A percentile compares a stretch with the other conserved stretches of the same genome.
These are phyloP conservation scores for Exophiala xenobiotica DNA, from an alignment of 2,329 filamentous ascomycete species.

Conservation along the genomic window DNA sequence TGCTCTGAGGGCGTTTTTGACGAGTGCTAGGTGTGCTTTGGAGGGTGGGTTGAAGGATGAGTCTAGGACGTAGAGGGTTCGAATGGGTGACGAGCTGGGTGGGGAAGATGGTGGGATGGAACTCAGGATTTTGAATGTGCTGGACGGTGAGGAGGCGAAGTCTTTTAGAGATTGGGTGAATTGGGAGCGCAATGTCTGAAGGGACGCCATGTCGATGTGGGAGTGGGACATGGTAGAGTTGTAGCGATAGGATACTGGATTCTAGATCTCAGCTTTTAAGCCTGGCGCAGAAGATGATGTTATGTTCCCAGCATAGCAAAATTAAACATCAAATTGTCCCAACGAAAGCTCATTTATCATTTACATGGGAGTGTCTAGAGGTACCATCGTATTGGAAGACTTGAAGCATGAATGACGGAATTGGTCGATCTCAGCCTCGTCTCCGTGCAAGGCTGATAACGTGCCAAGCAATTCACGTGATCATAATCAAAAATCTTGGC, in stretches of 20 bases:
- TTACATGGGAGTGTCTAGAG: no score
- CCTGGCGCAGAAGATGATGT: no score
- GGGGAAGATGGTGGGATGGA: slow-evolving; percentile 14
- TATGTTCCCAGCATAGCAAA: no score
- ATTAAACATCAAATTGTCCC: no score
- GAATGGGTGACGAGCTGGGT: slow-evolving; percentile 11
- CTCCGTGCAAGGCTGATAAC: background rate
- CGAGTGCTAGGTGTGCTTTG: slow-evolving; percentile 57
- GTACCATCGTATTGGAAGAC: background rate
- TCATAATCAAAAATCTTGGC: slow-evolving; percentile 11
- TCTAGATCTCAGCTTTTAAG: no score
- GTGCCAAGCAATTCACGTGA: slow-evolving; percentile 3
- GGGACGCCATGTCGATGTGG: slow-evolving; percentile 15
- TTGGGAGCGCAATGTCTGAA: slow-evolving; percentile 15
- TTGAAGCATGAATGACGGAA: slow-evolving; percentile 11
- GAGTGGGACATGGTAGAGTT: slow-evolving; percentile 10
- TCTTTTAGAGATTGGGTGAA: slow-evolving; percentile 22
- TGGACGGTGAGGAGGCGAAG: slow-evolving; percentile 19
- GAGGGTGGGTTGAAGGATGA: slow-evolving; percentile 68
- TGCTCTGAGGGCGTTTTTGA: slow-evolving; percentile 50
- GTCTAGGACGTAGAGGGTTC: slow-evolving; percentile 59
- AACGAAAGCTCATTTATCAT: no score
- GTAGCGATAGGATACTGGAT: no score
- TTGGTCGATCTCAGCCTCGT: slow-evolving; percentile 12
- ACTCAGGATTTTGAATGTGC: slow-evolving; percentile 17